Evolutionary conservation across 805 yeast genomes (phyloP).

Genomic region (Saturnispora diversa): DNA sequence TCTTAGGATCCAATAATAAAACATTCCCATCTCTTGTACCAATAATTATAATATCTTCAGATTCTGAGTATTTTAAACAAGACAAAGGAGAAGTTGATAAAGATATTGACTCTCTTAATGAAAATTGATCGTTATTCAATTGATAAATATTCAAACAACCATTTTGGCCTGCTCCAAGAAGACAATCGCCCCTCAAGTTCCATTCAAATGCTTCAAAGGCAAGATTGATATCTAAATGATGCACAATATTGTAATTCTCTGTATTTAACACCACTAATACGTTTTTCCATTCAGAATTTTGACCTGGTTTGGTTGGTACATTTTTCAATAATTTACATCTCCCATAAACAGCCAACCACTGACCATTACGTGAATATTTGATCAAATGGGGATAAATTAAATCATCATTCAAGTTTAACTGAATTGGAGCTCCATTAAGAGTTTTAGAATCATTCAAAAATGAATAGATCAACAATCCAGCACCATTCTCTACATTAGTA

Average conservation of each 20-base stretch:
- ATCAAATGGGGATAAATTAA: slow-evolving; percentile 9
- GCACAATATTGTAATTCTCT: background rate
- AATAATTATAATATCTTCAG: slow-evolving; percentile 4
- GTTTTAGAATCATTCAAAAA: background rate
- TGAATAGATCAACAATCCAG: slow-evolving; percentile 1
- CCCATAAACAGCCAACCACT: slow-evolving; percentile 8
- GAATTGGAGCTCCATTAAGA: background rate
- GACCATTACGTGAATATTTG: slow-evolving; percentile 13
- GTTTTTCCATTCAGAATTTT: slow-evolving; percentile 3
- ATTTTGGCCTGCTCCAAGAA: slow-evolving; percentile 10
- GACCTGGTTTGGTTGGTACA: background rate
- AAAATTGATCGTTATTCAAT: background rate
- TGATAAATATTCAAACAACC: slow-evolving; percentile 11
- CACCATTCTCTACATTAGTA: background rate
- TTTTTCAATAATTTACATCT: background rate
- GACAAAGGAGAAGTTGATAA: slow-evolving; percentile 14
- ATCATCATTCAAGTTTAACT: background rate
- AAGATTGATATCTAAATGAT: background rate
- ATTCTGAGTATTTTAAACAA: slow-evolving; percentile 4
- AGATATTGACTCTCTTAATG: background rate
- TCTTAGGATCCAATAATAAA: slow-evolving; percentile 9
- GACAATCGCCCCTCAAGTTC: background rate
- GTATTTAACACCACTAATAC: slow-evolving; percentile 5
- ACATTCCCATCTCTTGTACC: slow-evolving; percentile 17
- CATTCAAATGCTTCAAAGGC: slow-evolving; percentile 7